Conservation (phyloP, 2,329 filamentous ascomycete species). For the Anisogramma anomala region DNA sequence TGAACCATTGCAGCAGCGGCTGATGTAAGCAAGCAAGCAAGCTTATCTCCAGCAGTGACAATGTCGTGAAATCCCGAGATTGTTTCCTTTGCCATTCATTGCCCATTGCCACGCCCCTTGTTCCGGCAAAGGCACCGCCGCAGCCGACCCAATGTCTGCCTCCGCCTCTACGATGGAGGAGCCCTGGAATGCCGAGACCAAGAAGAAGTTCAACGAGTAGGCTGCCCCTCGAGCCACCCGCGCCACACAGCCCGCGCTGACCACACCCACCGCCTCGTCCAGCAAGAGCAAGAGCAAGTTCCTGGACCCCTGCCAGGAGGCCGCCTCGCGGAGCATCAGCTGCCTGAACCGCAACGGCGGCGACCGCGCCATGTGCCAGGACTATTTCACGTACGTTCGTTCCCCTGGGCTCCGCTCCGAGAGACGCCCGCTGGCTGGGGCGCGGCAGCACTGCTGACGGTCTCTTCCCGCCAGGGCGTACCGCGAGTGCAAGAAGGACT, state of each 20-base stretch:
- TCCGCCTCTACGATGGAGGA: conserved; percentile 18
- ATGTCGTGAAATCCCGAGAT: conserved; percentile 6
- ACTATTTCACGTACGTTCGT: conserved; percentile 89
- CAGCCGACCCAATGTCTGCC: conserved; percentile 9
- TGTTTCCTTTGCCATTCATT: neutral
- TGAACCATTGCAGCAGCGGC: no score
- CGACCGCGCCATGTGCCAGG: conserved; percentile 77
- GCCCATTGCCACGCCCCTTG: no score
- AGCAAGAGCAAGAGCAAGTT: conserved; percentile 86
- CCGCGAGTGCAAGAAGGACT: conserved; percentile 86
- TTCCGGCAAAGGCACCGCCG: conserved; percentile 8
- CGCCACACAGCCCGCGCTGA: conserved; percentile 9
- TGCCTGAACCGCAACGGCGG: conserved; percentile 83
- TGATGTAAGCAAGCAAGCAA: no score
- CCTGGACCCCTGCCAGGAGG: conserved; percentile 92
- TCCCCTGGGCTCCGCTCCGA: no score
- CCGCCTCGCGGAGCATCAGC: conserved; percentile 70
- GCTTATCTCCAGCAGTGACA: no score
- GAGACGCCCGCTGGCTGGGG: no score
- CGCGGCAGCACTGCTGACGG: no score
- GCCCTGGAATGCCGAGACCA: conserved; percentile 48
- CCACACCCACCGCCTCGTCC: conserved; percentile 10
- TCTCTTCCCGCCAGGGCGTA: conserved; percentile 85
- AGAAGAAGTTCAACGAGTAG: conserved; percentile 54
- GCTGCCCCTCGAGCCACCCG: conserved; percentile 15